phyloP scores from a whole-genome alignment of 2,329 filamentous ascomycete genomes.

The Neoascochyta sp. region DNA sequence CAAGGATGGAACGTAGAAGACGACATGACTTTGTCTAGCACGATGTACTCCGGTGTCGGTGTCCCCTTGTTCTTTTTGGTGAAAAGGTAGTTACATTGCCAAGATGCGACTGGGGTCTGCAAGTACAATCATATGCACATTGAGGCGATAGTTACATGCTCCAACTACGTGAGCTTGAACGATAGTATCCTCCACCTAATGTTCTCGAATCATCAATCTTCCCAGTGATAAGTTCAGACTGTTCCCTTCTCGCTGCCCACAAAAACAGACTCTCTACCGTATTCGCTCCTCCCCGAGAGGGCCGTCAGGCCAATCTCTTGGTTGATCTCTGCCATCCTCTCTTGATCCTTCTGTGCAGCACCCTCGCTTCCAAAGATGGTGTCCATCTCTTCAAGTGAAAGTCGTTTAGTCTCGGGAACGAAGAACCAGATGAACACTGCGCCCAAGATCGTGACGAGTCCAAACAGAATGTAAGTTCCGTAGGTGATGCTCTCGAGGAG shows the following conservation, averaged over 20 bases:
- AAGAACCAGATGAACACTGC: slow-evolving; percentile 53
- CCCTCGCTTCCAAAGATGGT: slow-evolving; percentile 65
- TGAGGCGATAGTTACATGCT: too few relatives aligned
- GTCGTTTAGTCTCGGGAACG: slow-evolving; percentile 54
- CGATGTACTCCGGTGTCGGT: slow-evolving; percentile 46
- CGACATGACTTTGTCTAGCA: slow-evolving; percentile 34
- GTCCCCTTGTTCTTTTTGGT: too few relatives aligned
- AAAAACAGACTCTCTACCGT: too few relatives aligned
- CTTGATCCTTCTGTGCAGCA: slow-evolving; percentile 61
- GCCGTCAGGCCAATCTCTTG: slow-evolving; percentile 62
- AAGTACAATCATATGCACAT: too few relatives aligned
- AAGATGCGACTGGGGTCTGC: too few relatives aligned
- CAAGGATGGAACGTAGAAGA: too few relatives aligned
- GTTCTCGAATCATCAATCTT: too few relatives aligned
- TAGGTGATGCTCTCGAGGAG: slow-evolving; percentile 63
- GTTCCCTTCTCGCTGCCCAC: slow-evolving; percentile 16
- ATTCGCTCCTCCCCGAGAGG: too few relatives aligned
- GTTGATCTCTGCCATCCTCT: slow-evolving; percentile 70
- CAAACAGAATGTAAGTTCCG: slow-evolving; percentile 70
- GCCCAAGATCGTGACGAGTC: slow-evolving; percentile 59
- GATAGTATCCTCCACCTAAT: too few relatives aligned
- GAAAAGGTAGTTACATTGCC: too few relatives aligned
- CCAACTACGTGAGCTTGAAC: too few relatives aligned
- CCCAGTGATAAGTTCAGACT: too few relatives aligned
- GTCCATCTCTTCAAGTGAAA: slow-evolving; percentile 58